Evolutionary conservation across 163 green algal genomes (phyloP), one percentile per base, ranked within the genome.

Genomic region (Scenedesmus sp.): DNA sequence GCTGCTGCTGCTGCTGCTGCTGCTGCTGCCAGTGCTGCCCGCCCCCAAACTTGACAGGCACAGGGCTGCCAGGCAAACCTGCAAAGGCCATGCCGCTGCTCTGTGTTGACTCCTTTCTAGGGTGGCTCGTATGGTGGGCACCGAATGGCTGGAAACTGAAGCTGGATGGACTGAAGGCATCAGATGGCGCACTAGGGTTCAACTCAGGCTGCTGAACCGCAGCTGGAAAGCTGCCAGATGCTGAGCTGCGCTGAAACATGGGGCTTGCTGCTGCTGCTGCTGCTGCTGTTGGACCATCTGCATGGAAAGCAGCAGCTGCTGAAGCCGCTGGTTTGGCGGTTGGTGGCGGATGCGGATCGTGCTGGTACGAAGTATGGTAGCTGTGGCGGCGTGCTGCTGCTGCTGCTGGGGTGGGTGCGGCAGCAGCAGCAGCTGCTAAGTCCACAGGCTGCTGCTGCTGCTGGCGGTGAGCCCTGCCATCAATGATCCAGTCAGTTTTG

Each of bases 1-100:
- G 77, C 77, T n/a, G 20, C n/a, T 88, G 83, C 59, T 88, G 83
- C 83, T 87, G 82, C 82, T 87, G 82, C 82, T 77, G 67, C 67
- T 77, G 67, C 67, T 79, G 70, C 70, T 79, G 70, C 70, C 70
- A 79, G 70, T 79, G 70, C 70, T 79, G 70, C 1, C 70, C 70
- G 46, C 46, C 46, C 23, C 70, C 70, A 0, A 79, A 52, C 3
- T 10, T 3, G 2, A 76, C 16, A 79, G 70, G 70, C 23, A 79
- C 70, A 46, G 70, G 70, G 23, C 70, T 79, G 70, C 70, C 70
- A 16, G 70, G 70, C 10, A 74, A n/a, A 0, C 6, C 66, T 10
- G 56, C 56, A 34, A 34, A 88, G 34, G 34, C 34, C 83, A 57
- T 55, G 57, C n/a, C 57, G 59, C 83, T 74, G 83, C 20, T 46